These are phyloP conservation scores for Hansenula anomala DNA, from an alignment of 1,139 yeast species.

Conservation along the genomic window DNA sequence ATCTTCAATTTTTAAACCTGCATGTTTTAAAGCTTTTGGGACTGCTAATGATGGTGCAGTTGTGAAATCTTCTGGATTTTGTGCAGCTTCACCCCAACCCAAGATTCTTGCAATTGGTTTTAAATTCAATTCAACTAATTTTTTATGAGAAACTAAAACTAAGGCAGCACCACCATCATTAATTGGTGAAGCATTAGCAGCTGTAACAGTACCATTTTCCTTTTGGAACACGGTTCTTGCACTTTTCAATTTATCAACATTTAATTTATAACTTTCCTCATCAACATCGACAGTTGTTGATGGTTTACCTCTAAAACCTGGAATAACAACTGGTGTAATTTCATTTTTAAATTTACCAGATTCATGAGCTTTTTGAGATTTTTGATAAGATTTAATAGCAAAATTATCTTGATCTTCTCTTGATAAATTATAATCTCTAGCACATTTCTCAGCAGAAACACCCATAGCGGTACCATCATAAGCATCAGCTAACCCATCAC, in stretches of 20 bases:
- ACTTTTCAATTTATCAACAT: slow-evolving; percentile 66
- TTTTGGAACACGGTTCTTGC: slow-evolving; percentile 93
- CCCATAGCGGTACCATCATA: slow-evolving; percentile 90
- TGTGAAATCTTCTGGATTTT: slow-evolving; percentile 89
- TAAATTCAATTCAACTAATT: slow-evolving; percentile 77
- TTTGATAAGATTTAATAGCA: slow-evolving; percentile 64
- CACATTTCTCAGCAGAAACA: slow-evolving; percentile 94
- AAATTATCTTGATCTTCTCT: slow-evolving; percentile 72
- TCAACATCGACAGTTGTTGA: slow-evolving; percentile 66
- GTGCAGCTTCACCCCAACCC: slow-evolving; percentile 99
- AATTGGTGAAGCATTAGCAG: slow-evolving; percentile 92
- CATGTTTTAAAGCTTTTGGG: slow-evolving; percentile 92
- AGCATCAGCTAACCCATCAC: slow-evolving; percentile 90
- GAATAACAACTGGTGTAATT: slow-evolving; percentile 80
- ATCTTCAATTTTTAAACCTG: slow-evolving; percentile 55
- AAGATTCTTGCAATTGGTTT: slow-evolving; percentile 82
- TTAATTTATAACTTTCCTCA: slow-evolving; percentile 65
- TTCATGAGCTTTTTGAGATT: slow-evolving; percentile 75
- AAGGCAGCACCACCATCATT: slow-evolving; percentile 98
- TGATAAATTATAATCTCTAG: slow-evolving; percentile 57
- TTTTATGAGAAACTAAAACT: slow-evolving; percentile 74
- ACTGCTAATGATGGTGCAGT: slow-evolving; percentile 91
- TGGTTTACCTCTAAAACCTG: slow-evolving; percentile 93
- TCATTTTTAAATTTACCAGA: slow-evolving; percentile 78
- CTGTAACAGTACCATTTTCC: slow-evolving; percentile 92